A percentile compares a stretch with the other conserved stretches of the same genome.
These are phyloP conservation scores for Quercus lobata DNA, from an alignment of 331 rosid species.

Conservation along the genomic window DNA sequence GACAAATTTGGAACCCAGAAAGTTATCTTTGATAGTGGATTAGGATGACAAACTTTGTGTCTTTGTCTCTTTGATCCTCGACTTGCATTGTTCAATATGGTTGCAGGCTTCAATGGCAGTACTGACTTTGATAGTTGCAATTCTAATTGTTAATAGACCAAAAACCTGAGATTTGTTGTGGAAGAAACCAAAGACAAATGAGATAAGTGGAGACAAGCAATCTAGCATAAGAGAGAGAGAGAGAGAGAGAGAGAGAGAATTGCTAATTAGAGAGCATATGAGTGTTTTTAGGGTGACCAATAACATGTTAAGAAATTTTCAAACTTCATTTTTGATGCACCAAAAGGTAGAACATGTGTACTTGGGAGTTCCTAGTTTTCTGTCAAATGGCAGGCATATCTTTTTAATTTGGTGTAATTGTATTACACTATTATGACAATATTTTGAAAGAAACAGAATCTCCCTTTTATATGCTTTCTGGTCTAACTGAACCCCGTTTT, in stretches of 20 bases:
- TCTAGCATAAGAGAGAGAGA: no score
- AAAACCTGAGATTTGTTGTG: no score
- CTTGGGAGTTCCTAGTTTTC: background rate
- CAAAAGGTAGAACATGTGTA: background rate
- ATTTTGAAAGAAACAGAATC: background rate
- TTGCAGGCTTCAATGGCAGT: background rate
- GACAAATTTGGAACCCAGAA: background rate
- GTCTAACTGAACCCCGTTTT: background rate
- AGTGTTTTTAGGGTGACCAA: no score
- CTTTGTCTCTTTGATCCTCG: background rate
- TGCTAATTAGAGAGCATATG: no score
- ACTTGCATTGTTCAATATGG: background rate
- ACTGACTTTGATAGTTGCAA: background rate
- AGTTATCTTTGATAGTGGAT: background rate
- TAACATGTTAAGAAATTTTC: background rate
- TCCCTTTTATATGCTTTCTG: background rate
- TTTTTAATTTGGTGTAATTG: background rate
- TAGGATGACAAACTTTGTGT: no score
- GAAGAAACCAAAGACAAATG: no score
- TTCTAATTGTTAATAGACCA: no score
- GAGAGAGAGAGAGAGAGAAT: no score
- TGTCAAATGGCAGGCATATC: background rate
- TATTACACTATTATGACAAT: background rate
- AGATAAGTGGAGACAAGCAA: no score
- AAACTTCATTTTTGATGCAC: background rate